Conservation (phyloP, 306 rosid species). For the Vicia sativa region DNA sequence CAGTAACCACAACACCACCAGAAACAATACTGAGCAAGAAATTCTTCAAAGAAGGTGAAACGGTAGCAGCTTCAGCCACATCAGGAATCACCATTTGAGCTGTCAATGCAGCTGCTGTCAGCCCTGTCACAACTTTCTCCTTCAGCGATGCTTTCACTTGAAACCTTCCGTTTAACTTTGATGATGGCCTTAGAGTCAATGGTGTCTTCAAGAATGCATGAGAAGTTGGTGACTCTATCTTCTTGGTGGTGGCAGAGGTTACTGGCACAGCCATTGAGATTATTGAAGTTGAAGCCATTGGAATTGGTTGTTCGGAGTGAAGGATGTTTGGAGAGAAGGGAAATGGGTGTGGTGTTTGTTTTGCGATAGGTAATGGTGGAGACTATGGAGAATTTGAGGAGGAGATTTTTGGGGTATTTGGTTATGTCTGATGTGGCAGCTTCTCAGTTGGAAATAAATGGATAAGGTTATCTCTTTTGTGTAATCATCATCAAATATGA, state of each 20-base stretch:
- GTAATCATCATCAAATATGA: conserved; percentile 45
- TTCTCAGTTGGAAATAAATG: conserved; percentile 39
- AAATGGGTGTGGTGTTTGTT: conserved; percentile 18
- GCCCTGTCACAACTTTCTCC: conserved; percentile 74
- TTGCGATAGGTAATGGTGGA: conserved; percentile 42
- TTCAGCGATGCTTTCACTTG: conserved; percentile 69
- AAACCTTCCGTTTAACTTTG: conserved; percentile 48
- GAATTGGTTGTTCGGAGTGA: not conserved
- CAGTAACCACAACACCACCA: conserved; percentile 69
- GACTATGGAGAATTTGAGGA: conserved; percentile 45
- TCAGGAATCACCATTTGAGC: conserved; percentile 78
- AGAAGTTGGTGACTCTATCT: conserved; percentile 48
- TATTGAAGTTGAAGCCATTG: conserved; percentile 74
- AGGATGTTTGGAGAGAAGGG: not conserved
- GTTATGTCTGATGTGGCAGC: conserved; percentile 69
- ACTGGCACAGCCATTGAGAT: conserved; percentile 71
- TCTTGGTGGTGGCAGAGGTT: conserved; percentile 47
- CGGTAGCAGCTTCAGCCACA: conserved; percentile 80
- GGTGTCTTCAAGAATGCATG: conserved; percentile 59
- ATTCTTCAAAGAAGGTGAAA: conserved; percentile 87
- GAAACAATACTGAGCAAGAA: conserved; percentile 90
- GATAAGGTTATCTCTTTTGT: conserved; percentile 74
- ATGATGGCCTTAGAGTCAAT: conserved; percentile 46
- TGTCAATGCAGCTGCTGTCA: conserved; percentile 70
- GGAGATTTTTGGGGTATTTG: conserved; percentile 44